Percentiles rank a stretch among this genome's conserved stretches.
These are phyloP conservation scores for Trichoderma pleuroti DNA, from an alignment of 2,329 filamentous ascomycete species.

Conservation along the genomic window DNA sequence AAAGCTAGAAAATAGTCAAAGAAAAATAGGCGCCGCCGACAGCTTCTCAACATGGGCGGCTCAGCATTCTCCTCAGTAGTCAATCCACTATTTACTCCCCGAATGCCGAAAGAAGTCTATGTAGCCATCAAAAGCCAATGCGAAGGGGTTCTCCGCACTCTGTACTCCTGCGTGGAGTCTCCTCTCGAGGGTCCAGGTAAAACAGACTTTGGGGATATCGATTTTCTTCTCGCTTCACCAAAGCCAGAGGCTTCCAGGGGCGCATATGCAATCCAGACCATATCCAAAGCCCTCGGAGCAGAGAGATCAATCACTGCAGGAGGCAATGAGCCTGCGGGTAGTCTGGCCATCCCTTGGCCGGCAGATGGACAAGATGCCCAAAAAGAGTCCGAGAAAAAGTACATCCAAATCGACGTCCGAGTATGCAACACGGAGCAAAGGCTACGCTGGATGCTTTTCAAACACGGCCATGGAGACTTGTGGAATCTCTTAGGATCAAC, in stretches of 20 bases:
- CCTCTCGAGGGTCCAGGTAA: constrained; percentile 70
- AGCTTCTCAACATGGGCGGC: constrained; percentile 58
- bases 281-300: constrained; percentile 43
- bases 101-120: constrained; percentile 62
- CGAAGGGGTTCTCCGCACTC: constrained; percentile 42
- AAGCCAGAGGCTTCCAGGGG: constrained; percentile 32
- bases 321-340: constrained; percentile 30
- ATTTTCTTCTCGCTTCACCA: constrained; percentile 57
- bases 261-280: not conserved
- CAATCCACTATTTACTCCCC: constrained; percentile 56
- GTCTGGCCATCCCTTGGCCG: constrained; percentile 57
- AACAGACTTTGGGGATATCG: constrained; percentile 66
- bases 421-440: constrained; percentile 41
- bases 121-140: constrained; percentile 44
- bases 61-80: constrained; percentile 49
- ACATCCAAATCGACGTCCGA: constrained; percentile 68
- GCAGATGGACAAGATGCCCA: not conserved
- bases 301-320: constrained; percentile 32
- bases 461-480: constrained; percentile 67
- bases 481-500: constrained; percentile 62
- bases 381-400: constrained; percentile 24
- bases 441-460: constrained; percentile 64
- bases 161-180: constrained; percentile 54
- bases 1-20: not conserved
- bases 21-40: not conserved